Evolutionary conservation across 140 eudicot species (phyloP), one percentile per base, ranked within the genome.

Genomic region (Ambrosia hybrid): DNA sequence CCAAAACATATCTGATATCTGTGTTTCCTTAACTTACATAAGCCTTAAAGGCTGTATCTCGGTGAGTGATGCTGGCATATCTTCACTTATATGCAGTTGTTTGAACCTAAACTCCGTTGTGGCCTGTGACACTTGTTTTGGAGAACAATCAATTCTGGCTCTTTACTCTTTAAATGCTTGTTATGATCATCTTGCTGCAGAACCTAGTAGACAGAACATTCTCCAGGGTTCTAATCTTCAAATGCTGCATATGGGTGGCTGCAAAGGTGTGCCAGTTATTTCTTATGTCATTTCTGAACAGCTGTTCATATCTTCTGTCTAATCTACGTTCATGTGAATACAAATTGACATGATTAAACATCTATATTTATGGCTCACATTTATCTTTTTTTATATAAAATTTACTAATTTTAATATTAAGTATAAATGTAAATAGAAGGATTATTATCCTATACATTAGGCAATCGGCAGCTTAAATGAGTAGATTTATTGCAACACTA

Each of bases 241-340:
- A 79, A 61, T 78, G 71, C 81, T 93, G 77, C 94, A 86, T 65
- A 83, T 93, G 8, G 91, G 99, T 68, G 94, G 96, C 71, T 93
- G 99, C 85, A 82, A 75, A 45, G 97, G 98, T 92, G 66, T 34
- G 58, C 71, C 11, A n/a, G 57, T 49, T 55, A 16, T 73, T 51
- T 65, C 16, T 58, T 14, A 55, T 39, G 7, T 53, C 15, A 34
- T 53, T 43, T 75, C 38, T 67, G 30, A 21, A 21, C 30, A 21
- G 30, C 30, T 21, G 30, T 21, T 21, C 30, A 21, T 21, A 21
- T 21, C 9, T 61, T 3, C 51, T 46, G 3, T 10, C 26, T 13
- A 62, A 11, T 37, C 21, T 34, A 34, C 49, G 10, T 62, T n/a
- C 16, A 6, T 62, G 52, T 62, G 3, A 9, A 49, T 36, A 61